Percentiles rank a stretch among this genome's conserved stretches.
Evolutionary conservation across 371 early-diverging fungal genomes (phyloP).

Genomic region (Amoeboaphelidium protococcarum): DNA sequence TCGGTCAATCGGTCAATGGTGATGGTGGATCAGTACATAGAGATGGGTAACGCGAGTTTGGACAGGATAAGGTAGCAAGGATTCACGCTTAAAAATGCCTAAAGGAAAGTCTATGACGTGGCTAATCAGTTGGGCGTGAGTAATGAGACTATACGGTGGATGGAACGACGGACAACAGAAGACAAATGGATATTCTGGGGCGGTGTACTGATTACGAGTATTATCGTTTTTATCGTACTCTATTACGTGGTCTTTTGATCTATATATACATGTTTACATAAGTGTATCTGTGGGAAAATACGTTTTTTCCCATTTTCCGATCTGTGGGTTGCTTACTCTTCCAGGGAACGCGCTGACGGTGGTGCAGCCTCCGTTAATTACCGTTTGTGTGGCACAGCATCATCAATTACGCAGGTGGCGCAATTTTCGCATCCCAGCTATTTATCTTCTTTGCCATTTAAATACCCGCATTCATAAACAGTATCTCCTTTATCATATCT

Average conservation of each 20-base stretch:
- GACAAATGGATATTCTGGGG: slow-evolving; percentile 57
- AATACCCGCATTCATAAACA: too few species aligned
- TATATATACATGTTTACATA: too few species aligned
- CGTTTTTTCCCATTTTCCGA: too few species aligned
- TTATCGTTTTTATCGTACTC: slow-evolving; percentile 6
- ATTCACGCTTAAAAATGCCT: slow-evolving; percentile 19
- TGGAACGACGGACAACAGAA: slow-evolving; percentile 44
- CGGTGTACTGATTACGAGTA: slow-evolving; percentile 26
- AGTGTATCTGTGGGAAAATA: too few species aligned
- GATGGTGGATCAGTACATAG: neutral
- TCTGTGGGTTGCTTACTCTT: too few species aligned
- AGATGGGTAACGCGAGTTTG: neutral
- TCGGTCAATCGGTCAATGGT: neutral
- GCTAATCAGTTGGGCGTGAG: slow-evolving; percentile 55
- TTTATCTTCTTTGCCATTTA: too few species aligned
- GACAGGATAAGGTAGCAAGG: neutral
- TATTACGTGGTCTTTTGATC: neutral
- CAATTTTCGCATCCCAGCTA: too few species aligned
- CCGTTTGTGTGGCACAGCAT: too few species aligned
- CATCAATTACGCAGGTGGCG: too few species aligned
- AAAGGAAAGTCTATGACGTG: slow-evolving; percentile 39
- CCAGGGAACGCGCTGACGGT: too few species aligned
- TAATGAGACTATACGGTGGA: slow-evolving; percentile 46
- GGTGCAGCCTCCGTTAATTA: too few species aligned
- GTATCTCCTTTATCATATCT: too few species aligned